Base-by-base conservation (phyloP, 139 green algal genomes). In the Haematococcus sp. region DNA sequence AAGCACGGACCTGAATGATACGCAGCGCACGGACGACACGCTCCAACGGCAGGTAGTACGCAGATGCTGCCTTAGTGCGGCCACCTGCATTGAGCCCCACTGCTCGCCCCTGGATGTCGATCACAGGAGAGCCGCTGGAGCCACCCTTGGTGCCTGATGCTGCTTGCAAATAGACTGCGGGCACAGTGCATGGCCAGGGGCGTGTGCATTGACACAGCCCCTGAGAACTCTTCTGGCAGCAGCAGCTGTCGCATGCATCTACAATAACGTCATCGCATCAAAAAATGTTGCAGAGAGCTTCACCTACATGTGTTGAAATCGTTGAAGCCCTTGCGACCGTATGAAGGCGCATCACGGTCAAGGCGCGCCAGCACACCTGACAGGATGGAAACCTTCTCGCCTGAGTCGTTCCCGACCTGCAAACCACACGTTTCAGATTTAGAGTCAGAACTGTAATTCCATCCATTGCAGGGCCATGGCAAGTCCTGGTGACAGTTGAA, bases 351-450 rank as follows among this genome's bases (percentile, higher is more conserved):
- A 75, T 97, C 93, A 20, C 93, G 81, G 74, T 98, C 93, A 28
- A 98, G 82, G 22, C 93, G 81, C 0, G 93, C 93, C 23, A 98
- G 66, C 9, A 92, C 97, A 28, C 94, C 93, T 0, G 86, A 81
- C 33, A 98, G 79, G 60, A 98, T 98, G 23, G 90, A 96, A 33
- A 97, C 76, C 83, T 97, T 97, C 70, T 97, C 92, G 2, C 92
- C 92, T 4, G 76, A 89, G 74, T 97, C 93, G 74, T 97, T 97
- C 65, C 93, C 93, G 11, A 7, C 73, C 49, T 58, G 49, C 49
- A 58, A n/a, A n/a, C n/a, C n/a, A n/a, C n/a, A n/a, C n/a, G n/a
- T n/a, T n/a, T n/a, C n/a, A n/a, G n/a, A n/a, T n/a, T n/a, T n/a
- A n/a, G n/a, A n/a, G n/a, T n/a, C n/a, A n/a, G n/a, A n/a, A n/a